Percentiles rank a stretch among this genome's conserved stretches.
Evolutionary conservation across 1,284 basidiomycete species (phyloP).

Genomic region (Malassezia dermatis): DNA sequence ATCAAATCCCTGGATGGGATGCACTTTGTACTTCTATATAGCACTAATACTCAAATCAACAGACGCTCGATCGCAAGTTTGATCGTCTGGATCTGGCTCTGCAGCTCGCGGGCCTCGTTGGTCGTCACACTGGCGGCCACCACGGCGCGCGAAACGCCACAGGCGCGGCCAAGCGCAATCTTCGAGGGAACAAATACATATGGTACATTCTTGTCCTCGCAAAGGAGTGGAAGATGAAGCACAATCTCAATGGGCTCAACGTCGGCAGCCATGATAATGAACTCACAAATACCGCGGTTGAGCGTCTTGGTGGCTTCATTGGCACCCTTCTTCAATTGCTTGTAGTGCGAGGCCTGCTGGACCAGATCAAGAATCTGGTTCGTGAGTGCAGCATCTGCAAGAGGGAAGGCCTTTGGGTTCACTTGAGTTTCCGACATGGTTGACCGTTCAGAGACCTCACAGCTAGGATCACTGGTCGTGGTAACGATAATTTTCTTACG

Average conservation of each 20-base stretch:
- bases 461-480: conserved; percentile 20
- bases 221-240: conserved; percentile 88
- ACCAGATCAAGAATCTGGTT: conserved; percentile 65
- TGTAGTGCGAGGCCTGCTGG: conserved; percentile 61
- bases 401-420: conserved; percentile 79
- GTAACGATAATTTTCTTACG: not conserved
- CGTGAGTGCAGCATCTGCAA: conserved; percentile 77
- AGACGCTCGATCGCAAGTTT: conserved; percentile 53
- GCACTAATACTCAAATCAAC: conserved; percentile 24
- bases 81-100: conserved; percentile 77
- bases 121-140: conserved; percentile 92
- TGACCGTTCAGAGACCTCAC: conserved; percentile 18
- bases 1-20: not conserved
- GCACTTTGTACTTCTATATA: conserved; percentile 4
- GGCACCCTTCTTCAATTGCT: conserved; percentile 95
- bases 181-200: conserved; percentile 92
- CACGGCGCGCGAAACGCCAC: conserved; percentile 87
- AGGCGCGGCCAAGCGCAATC: conserved; percentile 87
- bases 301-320: conserved; percentile 93
- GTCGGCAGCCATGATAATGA: conserved; percentile 87
- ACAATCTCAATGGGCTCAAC: conserved; percentile 94
- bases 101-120: conserved; percentile 84
- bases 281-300: conserved; percentile 96
- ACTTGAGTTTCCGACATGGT: conserved; percentile 28
- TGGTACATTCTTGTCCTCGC: conserved; percentile 99